Evolutionary conservation across 441 rosid genomes (phyloP), one percentile per base, ranked within the genome.

Genomic region (Euphorbia corollata): DNA sequence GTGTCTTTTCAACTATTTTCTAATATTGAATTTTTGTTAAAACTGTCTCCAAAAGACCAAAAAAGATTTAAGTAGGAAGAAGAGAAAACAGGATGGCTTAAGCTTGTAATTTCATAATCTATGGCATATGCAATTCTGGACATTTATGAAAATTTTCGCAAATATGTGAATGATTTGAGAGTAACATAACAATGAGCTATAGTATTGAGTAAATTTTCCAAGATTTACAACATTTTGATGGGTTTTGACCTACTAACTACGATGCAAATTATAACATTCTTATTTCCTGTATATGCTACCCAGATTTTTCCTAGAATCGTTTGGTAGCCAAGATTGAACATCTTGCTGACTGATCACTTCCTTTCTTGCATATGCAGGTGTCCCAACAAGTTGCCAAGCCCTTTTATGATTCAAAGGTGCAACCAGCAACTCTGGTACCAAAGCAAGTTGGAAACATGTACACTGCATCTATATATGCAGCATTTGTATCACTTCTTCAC

Each of bases 361-460:
- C 7, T 72, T 13, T 64, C 39, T 39, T 71, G 69, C 55, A 16
- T 70, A 54, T 77, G 64, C 80, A 94, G 97, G 83, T 79, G 45
- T 89, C 99, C 59, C 99, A 94, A 75, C 96, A 89, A 79, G 81
- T 80, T 60, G 85, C 99, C 13, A 94, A 94, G 87, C 81, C 92
- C 50, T 80, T 86, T 13, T 94, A 87, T 36, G 94, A 87, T 64
- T 70, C 81, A 24, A 91, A 87, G 87, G 96, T 91, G 73, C 94
- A 86, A 72, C 94, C 97, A 4, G 79, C 96, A 41, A 88, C 97
- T 63, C 79, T 91, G 84, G 36, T 94, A 63, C 99, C 99, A 27
- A 94, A 94, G 72, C 89, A 89, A 91, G 94, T 89, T 10, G 99
- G 99, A 70, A 94, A 94, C 83, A 94, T 89, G 98, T 94, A 94